Conservation (phyloP, 306 rosid genomes). For the Hippophae gyantsensis region DNA sequence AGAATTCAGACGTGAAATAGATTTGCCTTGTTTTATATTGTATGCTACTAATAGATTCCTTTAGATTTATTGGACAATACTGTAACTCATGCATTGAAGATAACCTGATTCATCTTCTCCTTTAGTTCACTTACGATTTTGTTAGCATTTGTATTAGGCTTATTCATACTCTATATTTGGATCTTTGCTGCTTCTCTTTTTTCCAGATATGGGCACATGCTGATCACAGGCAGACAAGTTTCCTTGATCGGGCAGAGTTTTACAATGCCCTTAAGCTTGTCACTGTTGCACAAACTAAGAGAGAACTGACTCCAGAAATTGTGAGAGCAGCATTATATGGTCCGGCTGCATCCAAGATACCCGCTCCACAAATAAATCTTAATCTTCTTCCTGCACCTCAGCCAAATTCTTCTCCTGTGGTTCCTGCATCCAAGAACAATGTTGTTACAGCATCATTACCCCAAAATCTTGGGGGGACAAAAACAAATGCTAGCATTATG, state of each 20-base stretch:
- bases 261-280: conserved; percentile 96
- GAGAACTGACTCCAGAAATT: conserved; percentile 74
- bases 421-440: conserved; percentile 26
- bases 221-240: conserved; percentile 62
- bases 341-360: conserved; percentile 87
- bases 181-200: conserved; percentile 9
- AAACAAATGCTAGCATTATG: conserved; percentile 22
- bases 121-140: neutral
- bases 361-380: conserved; percentile 78
- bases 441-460: conserved; percentile 29
- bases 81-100: too few species aligned
- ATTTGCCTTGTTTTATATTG: too few species aligned
- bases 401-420: conserved; percentile 28
- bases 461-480: conserved; percentile 46
- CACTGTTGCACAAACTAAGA: conserved; percentile 95
- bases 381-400: conserved; percentile 39
- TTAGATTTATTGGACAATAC: too few species aligned
- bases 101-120: neutral
- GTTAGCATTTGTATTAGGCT: conserved; percentile 5
- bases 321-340: conserved; percentile 91
- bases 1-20: too few species aligned
- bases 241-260: conserved; percentile 79
- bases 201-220: conserved; percentile 86
- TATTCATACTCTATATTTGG: too few species aligned
- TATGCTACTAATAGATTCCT: too few species aligned